These are phyloP conservation scores for Chalaropsis ovoidea DNA, from an alignment of 2,329 filamentous ascomycete species.

Conservation along the genomic window DNA sequence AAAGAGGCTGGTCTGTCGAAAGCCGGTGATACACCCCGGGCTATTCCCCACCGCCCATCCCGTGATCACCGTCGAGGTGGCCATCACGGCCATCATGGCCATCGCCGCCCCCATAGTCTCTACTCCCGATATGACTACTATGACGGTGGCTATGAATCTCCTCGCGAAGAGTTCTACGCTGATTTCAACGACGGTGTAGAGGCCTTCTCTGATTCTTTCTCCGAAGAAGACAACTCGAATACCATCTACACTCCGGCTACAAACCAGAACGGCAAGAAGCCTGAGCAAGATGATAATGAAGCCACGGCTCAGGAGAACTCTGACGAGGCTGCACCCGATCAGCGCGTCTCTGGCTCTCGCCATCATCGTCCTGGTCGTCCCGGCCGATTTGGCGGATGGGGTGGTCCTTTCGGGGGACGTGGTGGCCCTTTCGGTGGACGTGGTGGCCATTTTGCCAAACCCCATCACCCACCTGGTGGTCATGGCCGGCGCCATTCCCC, in stretches of 20 bases:
- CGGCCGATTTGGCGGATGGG: constrained; percentile 24
- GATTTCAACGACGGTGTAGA: not conserved
- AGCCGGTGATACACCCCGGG: no score
- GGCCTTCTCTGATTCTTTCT: not conserved
- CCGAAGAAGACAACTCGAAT: not conserved
- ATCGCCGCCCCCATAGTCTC: not conserved
- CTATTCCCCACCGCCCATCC: no score
- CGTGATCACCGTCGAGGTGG: no score
- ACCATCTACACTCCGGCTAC: not conserved
- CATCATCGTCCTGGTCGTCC: constrained; percentile 29
- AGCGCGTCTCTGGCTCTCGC: constrained; percentile 29
- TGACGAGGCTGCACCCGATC: constrained; percentile 26
- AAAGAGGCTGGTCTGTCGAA: no score
- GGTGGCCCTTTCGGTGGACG: constrained; percentile 25
- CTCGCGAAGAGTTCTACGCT: not conserved
- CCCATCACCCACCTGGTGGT: constrained; percentile 16
- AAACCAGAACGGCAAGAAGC: not conserved
- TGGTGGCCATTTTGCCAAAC: constrained; percentile 25
- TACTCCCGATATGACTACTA: not conserved
- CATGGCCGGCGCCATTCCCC: constrained; percentile 3
- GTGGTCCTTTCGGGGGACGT: constrained; percentile 25
- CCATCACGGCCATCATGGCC: not conserved
- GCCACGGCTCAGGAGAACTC: constrained; percentile 12
- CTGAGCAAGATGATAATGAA: not conserved
- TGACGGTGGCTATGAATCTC: not conserved